Percentiles rank a stretch among this genome's conserved stretches.
Conservation (phyloP, 306 rosid genomes). For the Prunus salicina region DNA sequence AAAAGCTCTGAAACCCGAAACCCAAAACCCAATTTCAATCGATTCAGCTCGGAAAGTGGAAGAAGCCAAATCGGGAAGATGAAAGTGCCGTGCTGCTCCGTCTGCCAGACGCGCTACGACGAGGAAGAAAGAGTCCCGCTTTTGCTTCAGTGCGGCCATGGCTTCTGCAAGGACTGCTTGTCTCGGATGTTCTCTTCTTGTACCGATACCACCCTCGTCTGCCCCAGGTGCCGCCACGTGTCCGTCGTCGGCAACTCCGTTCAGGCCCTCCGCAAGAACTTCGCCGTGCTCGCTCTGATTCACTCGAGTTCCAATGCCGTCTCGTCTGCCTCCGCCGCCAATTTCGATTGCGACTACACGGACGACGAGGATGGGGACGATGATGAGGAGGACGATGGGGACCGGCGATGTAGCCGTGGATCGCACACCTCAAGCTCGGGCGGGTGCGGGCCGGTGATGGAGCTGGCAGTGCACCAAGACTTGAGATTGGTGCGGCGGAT, state of each 20-base stretch:
- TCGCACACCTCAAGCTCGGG: constrained; percentile 69
- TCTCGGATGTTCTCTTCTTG: constrained; percentile 79
- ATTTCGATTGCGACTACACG: constrained; percentile 59
- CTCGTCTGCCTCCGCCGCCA: constrained; percentile 21
- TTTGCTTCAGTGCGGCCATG: constrained; percentile 96
- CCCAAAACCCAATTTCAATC: constrained; percentile 15
- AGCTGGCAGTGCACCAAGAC: constrained; percentile 76
- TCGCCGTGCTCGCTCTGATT: constrained; percentile 77
- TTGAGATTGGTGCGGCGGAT: constrained; percentile 65
- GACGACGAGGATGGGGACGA: constrained; percentile 65
- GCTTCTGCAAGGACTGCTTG: constrained; percentile 87
- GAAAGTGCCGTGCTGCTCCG: constrained; percentile 96
- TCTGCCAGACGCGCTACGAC: constrained; percentile 95
- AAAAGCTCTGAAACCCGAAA: constrained; percentile 14
- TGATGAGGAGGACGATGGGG: constrained; percentile 31
- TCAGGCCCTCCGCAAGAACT: constrained; percentile 81
- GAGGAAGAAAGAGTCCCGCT: constrained; percentile 97
- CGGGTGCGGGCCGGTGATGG: constrained; percentile 88
- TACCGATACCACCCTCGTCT: constrained; percentile 61
- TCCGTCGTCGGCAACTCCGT: constrained; percentile 88
- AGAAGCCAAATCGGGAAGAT: constrained; percentile 21
- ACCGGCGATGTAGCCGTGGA: constrained; percentile 52
- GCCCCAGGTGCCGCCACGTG: constrained; percentile 93
- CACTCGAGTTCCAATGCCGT: constrained; percentile 39
- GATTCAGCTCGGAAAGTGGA: neutral